phyloP scores from a whole-genome alignment of 352 stramenopile genomes.

The Globisporangium spiculum region DNA sequence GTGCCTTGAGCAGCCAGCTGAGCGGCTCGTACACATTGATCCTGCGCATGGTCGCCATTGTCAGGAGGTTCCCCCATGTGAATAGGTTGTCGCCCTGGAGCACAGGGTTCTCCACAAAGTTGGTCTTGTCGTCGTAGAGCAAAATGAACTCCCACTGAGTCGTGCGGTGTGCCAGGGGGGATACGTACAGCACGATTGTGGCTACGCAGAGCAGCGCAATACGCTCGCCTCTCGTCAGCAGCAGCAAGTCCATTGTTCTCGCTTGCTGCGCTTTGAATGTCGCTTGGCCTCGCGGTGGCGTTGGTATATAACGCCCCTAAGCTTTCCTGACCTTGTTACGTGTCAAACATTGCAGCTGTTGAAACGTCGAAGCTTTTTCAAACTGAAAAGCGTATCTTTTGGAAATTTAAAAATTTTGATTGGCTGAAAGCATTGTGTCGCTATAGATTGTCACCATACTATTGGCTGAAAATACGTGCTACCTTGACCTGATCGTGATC shows the following conservation, averaged over 20 bases:
- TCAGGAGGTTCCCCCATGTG: constrained; percentile 24
- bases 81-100: constrained; percentile 32
- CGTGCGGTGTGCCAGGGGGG: background rate
- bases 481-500: no score
- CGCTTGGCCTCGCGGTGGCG: no score
- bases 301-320: no score
- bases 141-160: constrained; percentile 42
- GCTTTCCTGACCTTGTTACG: no score
- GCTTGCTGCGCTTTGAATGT: no score
- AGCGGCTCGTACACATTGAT: constrained; percentile 77
- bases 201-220: background rate
- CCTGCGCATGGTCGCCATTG: constrained; percentile 48
- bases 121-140: constrained; percentile 56
- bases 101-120: constrained; percentile 52
- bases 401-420: no score
- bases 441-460: no score
- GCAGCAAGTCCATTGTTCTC: background rate
- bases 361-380: no score
- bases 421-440: no score
- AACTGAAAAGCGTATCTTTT: no score
- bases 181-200: background rate
- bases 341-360: no score
- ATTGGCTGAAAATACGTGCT: no score
- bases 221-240: constrained; percentile 8
- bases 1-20: constrained; percentile 59